Conservation (phyloP, 2,329 filamentous ascomycete species). For the Ophiocordyceps camponoti-saundersi region DNA sequence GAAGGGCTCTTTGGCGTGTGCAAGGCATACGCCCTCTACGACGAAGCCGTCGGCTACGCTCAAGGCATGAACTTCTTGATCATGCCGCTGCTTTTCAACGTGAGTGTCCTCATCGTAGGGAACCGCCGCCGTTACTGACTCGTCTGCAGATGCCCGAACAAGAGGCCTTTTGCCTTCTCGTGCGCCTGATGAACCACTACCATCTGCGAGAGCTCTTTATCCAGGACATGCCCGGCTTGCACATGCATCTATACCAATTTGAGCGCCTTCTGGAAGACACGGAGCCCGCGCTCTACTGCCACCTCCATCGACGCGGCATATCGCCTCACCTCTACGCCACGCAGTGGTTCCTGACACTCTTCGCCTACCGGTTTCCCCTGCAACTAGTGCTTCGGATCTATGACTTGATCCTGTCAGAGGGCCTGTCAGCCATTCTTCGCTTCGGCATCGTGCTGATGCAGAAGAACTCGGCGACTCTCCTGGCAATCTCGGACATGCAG, state of each 20-base stretch:
- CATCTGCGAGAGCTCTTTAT: constrained; percentile 83
- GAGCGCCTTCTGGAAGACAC: constrained; percentile 85
- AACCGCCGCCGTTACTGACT: constrained; percentile 5
- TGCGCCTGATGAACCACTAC: constrained; percentile 94
- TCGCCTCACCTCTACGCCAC: constrained; percentile 89
- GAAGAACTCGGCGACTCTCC: constrained; percentile 65
- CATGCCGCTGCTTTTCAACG: constrained; percentile 91
- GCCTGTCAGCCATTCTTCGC: constrained; percentile 79
- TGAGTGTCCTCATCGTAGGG: constrained; percentile 21
- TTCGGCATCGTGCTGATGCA: constrained; percentile 95
- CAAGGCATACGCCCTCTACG: constrained; percentile 92
- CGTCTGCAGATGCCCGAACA: constrained; percentile 70
- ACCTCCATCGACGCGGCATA: constrained; percentile 75
- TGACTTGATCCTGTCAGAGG: constrained; percentile 85
- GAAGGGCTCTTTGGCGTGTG: constrained; percentile 90
- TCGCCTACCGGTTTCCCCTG: constrained; percentile 91
- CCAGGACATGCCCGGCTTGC: constrained; percentile 89
- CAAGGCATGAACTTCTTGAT: constrained; percentile 98
- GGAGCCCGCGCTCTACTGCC: constrained; percentile 87
- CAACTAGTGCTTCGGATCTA: constrained; percentile 94
- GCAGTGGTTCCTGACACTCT: constrained; percentile 98
- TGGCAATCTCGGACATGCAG: constrained; percentile 82
- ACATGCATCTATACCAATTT: constrained; percentile 87
- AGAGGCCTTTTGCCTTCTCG: constrained; percentile 86
- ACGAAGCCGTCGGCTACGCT: constrained; percentile 87